Base-by-base conservation (phyloP, 2,329 filamentous ascomycete species). In the Pleomassaria siparia region DNA sequence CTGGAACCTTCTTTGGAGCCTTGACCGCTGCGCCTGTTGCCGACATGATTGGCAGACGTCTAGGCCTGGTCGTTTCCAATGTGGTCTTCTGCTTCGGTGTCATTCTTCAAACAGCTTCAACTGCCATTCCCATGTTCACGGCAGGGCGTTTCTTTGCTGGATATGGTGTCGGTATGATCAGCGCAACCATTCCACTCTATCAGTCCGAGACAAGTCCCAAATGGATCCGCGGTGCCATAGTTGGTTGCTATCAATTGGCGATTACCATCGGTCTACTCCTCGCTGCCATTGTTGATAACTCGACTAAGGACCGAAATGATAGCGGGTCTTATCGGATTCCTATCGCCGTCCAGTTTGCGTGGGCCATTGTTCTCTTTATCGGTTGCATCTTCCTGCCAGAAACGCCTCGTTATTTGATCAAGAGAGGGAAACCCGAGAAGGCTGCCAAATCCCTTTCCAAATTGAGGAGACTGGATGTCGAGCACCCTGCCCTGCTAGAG, bases 1-100 rank as follows among this genome's bases (percentile, higher is more conserved):
- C 85, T 29, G 89, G 89, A 41, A 94, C 89, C 21, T 85, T 89
- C 58, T 74, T 89, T 46, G 90, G 89, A 44, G 80, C 89, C 26
- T 76, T 94, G 21, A 71, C 85, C 12, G 82, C 88, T 28, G 88
- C 87, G 5, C 88, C 64, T 15, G 46, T 58, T 5, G 89, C 84
- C 40, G 90, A 95, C 67, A 71, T 76, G 32, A 71, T 88, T 41
- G 88, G 88, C 48, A 85, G 87, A 60, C 84, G 88, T 43, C 75
- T 82, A 47, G 88, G 86, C 24, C 79, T 73, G 6, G 65, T 72
- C 16, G 56, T 56, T 28, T 62, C 58, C 49, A 60, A 60, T 46
- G 20, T 67, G 1, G 64, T 73, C 44, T 73, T 73, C 60, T 68
- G 60, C 30, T 13, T 73, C 8, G 71, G 71, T 51, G 69, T 73